A percentile compares a stretch with the other conserved stretches of the same genome.
phyloP scores from a whole-genome alignment of 768 basidiomycete species.

The Phlebiopsis flavidoalba region DNA sequence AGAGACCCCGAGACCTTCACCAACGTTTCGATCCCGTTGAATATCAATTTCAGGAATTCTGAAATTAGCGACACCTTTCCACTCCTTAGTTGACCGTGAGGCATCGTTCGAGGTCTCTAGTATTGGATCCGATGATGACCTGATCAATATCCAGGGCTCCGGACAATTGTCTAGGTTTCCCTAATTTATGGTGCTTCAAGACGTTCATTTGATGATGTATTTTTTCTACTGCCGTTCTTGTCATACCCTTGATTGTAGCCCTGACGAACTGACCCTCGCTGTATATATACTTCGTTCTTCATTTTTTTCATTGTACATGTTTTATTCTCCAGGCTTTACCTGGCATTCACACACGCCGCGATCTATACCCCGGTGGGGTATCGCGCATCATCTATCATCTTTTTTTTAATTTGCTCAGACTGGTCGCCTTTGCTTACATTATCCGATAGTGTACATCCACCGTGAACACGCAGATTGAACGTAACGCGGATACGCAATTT shows the following conservation, averaged over 20 bases:
- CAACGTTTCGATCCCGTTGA: slow-evolving; percentile 63
- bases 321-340: too few species aligned
- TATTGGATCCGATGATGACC: background rate
- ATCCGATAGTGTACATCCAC: too few species aligned
- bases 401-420: too few species aligned
- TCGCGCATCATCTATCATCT: too few species aligned
- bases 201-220: background rate
- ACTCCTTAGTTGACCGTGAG: background rate
- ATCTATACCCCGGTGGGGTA: too few species aligned
- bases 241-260: slow-evolving; percentile 2
- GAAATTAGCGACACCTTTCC: slow-evolving; percentile 17
- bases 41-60: slow-evolving; percentile 77
- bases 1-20: slow-evolving; percentile 50
- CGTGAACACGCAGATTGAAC: too few species aligned
- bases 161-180: background rate
- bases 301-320: too few species aligned
- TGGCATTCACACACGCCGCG: too few species aligned
- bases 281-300: background rate
- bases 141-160: background rate
- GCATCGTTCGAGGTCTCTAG: background rate
- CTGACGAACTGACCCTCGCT: background rate
- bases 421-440: too few species aligned
- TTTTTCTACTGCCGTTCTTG: background rate
- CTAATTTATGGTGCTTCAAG: background rate
- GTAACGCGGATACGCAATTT: too few species aligned